Base-by-base conservation (phyloP, 108 stramenopile genomes). In the Nitzschia palea region DNA sequence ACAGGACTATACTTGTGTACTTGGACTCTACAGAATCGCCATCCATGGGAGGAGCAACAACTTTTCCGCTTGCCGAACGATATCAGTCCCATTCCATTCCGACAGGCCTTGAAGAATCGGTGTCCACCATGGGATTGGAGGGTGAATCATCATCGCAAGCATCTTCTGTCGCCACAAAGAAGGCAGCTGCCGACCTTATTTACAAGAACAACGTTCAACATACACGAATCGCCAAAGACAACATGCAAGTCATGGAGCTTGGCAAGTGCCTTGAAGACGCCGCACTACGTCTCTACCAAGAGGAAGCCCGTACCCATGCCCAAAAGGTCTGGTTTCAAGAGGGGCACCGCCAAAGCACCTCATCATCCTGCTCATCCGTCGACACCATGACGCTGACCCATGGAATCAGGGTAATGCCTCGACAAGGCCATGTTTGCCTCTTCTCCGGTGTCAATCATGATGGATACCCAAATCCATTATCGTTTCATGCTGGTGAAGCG, bases 191-290 rank as follows among this genome's bases (percentile, higher is more conserved):
- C 15, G 47, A 48, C 18, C 47, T 48, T 5, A 20, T 18, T 5
- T 48, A 20, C 4, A 48, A 48, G 17, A 20, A 10, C 8, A 48
- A 48, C 47, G 22, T 48, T 48, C 47, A 48, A n/a, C 47, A 48
- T 48, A 48, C 47, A 20, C 47, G 47, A 48, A 48, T 48, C 18
- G 15, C 47, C 47, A 48, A 48, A 48, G 47, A 48, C 47, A 20
- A 48, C 4, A n/a, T n/a, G n/a, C 8, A 4, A 4, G 4, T n/a
- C 22, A 5, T 48, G 22, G 22, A 48, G 5, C 47, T 48, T 48
- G 47, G 47, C 15, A 10, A 20, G 22, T 20, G 18, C 47, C 15
- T 48, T 48, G 47, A 48, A 48, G 15, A 48, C 15, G 47, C 47
- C n/a, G 47, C 47, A 8, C n/a, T 48, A 20, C 15, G 22, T 18